Evolutionary conservation across 257 asterid species (phyloP).

Genomic region (Prunella vulgaris): DNA sequence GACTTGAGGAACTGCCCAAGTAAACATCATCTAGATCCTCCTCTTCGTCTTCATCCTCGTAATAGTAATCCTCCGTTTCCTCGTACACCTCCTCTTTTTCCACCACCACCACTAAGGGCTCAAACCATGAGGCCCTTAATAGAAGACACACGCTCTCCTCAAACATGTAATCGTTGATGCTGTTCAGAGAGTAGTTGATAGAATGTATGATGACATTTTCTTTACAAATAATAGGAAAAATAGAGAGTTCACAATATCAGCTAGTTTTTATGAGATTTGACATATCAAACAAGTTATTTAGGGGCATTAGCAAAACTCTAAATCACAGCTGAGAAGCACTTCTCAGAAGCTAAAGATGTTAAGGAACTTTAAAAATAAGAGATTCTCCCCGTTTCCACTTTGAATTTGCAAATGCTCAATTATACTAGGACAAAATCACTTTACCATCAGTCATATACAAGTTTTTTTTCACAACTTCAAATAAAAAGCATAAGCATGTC

Average conservation of each 20-base stretch:
- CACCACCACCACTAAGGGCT: conserved; percentile 48
- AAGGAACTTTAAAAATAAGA: too few species aligned
- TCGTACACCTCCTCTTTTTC: conserved; percentile 46
- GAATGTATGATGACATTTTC: conserved; percentile 1
- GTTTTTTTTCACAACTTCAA: neutral
- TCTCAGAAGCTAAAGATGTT: too few species aligned
- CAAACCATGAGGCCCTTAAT: conserved; percentile 67
- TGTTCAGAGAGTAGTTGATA: conserved; percentile 20
- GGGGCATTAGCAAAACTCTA: too few species aligned
- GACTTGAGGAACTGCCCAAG: conserved; percentile 48
- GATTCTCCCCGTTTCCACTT: too few species aligned
- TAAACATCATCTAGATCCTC: conserved; percentile 56
- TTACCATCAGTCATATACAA: neutral
- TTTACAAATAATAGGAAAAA: neutral
- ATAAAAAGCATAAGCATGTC: neutral
- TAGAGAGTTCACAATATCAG: neutral
- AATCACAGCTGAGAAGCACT: too few species aligned
- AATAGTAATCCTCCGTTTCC: conserved; percentile 46
- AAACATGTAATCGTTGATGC: conserved; percentile 69
- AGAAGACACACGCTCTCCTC: conserved; percentile 90
- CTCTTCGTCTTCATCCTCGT: conserved; percentile 52
- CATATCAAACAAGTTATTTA: neutral
- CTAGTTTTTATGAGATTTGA: neutral
- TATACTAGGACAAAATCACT: neutral
- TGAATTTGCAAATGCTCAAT: too few species aligned